These are phyloP conservation scores for Hyaloscypha finlandica DNA, from an alignment of 495 filamentous ascomycete genomes.

Conservation along the genomic window DNA sequence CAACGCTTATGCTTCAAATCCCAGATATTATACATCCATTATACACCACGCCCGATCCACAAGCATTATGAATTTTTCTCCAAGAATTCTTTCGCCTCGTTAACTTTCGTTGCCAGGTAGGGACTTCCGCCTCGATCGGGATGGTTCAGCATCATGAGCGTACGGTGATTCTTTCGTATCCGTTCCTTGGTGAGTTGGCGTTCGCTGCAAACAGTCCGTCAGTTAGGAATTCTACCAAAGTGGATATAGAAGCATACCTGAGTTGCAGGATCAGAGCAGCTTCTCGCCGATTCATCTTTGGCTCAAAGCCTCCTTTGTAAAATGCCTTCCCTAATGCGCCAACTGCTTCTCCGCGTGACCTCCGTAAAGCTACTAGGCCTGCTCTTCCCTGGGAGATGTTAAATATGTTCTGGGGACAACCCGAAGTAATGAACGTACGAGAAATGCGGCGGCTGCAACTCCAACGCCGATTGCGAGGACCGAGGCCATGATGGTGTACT, in stretches of 20 bases:
- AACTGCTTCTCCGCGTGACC: conserved; percentile 71
- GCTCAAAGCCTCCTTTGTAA: conserved; percentile 97
- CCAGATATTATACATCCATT: conserved; percentile 14
- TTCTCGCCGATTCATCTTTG: conserved; percentile 87
- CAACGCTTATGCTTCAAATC: conserved; percentile 19
- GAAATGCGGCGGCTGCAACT: conserved; percentile 71
- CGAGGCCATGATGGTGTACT: conserved; percentile 62
- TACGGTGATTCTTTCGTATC: conserved; percentile 92
- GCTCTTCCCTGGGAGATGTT: conserved; percentile 71
- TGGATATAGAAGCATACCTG: conserved; percentile 56
- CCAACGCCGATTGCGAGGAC: conserved; percentile 76
- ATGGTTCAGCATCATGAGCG: conserved; percentile 97
- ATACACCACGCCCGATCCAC: conserved; percentile 1
- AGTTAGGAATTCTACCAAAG: neutral
- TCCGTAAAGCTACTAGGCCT: conserved; percentile 82
- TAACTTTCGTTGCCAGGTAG: conserved; percentile 95
- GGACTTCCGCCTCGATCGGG: conserved; percentile 96
- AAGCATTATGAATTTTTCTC: conserved; percentile 62
- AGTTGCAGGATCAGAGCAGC: conserved; percentile 90
- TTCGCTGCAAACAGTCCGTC: conserved; percentile 57
- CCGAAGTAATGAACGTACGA: conserved; percentile 52
- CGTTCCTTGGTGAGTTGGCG: conserved; percentile 84
- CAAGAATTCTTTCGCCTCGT: conserved; percentile 95
- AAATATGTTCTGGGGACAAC: conserved; percentile 1
- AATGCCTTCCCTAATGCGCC: conserved; percentile 83